Percentiles rank a stretch among this genome's conserved stretches.
These are phyloP conservation scores for Fusarium buharicum DNA, from an alignment of 2,329 filamentous ascomycete genomes.

Conservation along the genomic window DNA sequence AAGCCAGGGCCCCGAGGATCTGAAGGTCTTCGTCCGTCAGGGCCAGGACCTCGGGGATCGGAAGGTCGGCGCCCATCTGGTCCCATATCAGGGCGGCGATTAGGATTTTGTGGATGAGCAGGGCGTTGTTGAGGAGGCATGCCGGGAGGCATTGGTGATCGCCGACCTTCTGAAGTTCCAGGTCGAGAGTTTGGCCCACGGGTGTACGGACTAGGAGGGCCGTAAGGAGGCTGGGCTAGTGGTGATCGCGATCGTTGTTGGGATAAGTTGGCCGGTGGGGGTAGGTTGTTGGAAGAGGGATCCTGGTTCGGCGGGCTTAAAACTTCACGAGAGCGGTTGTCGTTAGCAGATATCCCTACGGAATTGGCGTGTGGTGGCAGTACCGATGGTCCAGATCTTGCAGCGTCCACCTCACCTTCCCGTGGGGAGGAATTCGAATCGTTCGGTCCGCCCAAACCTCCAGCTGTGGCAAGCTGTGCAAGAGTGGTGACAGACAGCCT, in stretches of 20 bases:
- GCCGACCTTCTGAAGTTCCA: constrained; percentile 48
- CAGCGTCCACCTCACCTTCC: constrained; percentile 49
- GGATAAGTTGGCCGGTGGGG: constrained; percentile 55
- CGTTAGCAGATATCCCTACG: constrained; percentile 65
- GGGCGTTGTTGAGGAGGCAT: constrained; percentile 45
- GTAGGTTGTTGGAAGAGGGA: constrained; percentile 52
- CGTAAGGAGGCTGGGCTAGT: constrained; percentile 51
- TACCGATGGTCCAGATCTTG: constrained; percentile 59
- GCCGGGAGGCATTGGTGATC: constrained; percentile 46
- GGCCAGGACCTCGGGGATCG: constrained; percentile 27
- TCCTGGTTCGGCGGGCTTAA: constrained; percentile 54
- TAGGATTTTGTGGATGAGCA: constrained; percentile 46
- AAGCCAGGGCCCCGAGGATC: constrained; percentile 35
- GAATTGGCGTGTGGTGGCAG: constrained; percentile 61
- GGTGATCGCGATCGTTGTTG: constrained; percentile 59
- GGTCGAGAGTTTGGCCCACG: constrained; percentile 49
- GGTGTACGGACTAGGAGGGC: constrained; percentile 49
- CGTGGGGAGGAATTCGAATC: constrained; percentile 46
- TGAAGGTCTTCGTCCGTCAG: constrained; percentile 38
- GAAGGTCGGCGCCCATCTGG: constrained; percentile 32
- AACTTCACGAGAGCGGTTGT: constrained; percentile 64
- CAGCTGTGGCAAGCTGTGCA: constrained; percentile 79
- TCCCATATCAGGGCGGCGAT: constrained; percentile 44
- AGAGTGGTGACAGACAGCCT: constrained; percentile 86
- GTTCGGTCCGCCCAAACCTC: constrained; percentile 60